Conservation (phyloP, 2,329 filamentous ascomycete genomes). For the Aspergillus terreus region DNA sequence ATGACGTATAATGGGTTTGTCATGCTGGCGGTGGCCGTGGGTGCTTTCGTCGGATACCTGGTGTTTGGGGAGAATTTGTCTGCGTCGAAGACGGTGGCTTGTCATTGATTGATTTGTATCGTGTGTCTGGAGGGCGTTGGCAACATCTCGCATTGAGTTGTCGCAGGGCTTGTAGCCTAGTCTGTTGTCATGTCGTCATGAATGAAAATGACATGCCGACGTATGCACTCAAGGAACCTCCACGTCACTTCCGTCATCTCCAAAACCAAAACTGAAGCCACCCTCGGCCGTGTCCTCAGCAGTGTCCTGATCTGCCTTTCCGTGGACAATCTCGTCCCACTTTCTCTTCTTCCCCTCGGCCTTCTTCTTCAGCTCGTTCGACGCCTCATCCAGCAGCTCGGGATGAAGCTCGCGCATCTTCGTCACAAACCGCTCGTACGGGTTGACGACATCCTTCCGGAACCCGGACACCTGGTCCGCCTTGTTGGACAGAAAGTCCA, state of each 20-base stretch:
- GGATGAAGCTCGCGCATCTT: conserved; percentile 63
- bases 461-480: conserved; percentile 87
- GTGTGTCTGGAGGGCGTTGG: too few species aligned
- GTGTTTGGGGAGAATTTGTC: conserved; percentile 69
- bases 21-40: conserved; percentile 85
- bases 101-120: conserved; percentile 59
- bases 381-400: conserved; percentile 62
- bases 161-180: neutral
- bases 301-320: conserved; percentile 38
- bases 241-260: conserved; percentile 53
- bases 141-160: too few species aligned
- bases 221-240: conserved; percentile 41
- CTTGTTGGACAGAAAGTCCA: conserved; percentile 78
- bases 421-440: conserved; percentile 70
- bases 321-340: conserved; percentile 76
- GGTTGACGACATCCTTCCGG: conserved; percentile 64
- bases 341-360: conserved; percentile 68
- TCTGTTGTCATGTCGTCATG: neutral
- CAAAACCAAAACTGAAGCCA: conserved; percentile 64
- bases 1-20: conserved; percentile 99
- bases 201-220: neutral
- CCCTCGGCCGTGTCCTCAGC: conserved; percentile 21
- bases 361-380: conserved; percentile 63
- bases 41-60: conserved; percentile 84
- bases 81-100: conserved; percentile 81